Base-by-base conservation (phyloP, 306 rosid genomes). In the Prunus fruticosa region DNA sequence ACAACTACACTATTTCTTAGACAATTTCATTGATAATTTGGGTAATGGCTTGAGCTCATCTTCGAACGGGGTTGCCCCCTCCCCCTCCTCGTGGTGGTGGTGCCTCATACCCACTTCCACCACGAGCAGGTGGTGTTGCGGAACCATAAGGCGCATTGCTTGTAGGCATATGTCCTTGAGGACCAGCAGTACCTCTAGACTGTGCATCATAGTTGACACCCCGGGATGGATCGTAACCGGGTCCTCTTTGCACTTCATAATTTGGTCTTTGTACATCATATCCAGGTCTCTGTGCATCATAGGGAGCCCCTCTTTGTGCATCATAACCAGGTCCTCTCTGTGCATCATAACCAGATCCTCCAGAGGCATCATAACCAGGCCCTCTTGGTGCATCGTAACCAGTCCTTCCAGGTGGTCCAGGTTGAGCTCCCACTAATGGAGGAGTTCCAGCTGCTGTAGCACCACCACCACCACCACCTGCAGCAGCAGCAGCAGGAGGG, bases 41-140 rank as follows among this genome's bases (percentile, higher is more conserved):
- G 69, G 23, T 27, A 57, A 79, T 15, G 66, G 41, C 78, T 75
- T 52, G 28, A 54, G 71, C 69, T 94, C 93, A 86, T 87, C 93
- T 84, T 84, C 94, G 85, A 32, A 34, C 81, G 3, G 89, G 89
- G 83, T 93, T 91, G 80, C 84, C 89, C 50, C 89, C 92, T 81
- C 84, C 89, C 27, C 84, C 91, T 52, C 91, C 91, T 60, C 90
- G 95, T 56, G 87, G 51, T 5, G 76, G 84, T 57, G 72, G 83
- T 64, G 86, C 85, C 58, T 91, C 92, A 0, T 82, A 89, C 23
- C 88, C 97, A 67, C 72, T 81, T 64, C 84, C 87, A 71, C 83
- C 65, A 16, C 81, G 91, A 8, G 83, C 67, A 27, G 96, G 96
- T 0, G 96, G 93, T 15, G 96, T 89, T 50, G 90, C 68, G 32